A percentile compares a stretch with the other conserved stretches of the same genome.
These are phyloP conservation scores for Gossypium longicalyx DNA, from an alignment of 345 rosid species.

Conservation along the genomic window DNA sequence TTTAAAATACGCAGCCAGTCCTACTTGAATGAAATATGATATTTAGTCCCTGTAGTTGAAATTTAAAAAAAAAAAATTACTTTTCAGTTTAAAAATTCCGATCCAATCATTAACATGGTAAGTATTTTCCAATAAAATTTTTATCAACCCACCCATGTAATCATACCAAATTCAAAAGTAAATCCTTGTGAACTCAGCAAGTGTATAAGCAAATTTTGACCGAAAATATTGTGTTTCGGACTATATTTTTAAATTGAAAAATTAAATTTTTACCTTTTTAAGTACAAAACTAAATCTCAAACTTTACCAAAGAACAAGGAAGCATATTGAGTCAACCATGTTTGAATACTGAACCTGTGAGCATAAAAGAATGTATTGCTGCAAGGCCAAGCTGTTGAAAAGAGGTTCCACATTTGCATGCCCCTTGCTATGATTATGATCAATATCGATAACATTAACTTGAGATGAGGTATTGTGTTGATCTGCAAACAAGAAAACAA, in stretches of 20 bases:
- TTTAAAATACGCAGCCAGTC: background rate
- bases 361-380: constrained; percentile 77
- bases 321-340: background rate
- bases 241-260: background rate
- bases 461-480: constrained; percentile 24
- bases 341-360: constrained; percentile 51
- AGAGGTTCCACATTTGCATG: constrained; percentile 41
- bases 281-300: background rate
- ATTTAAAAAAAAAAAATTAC: background rate
- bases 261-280: background rate
- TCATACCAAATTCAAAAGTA: no score
- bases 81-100: background rate
- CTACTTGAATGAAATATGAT: background rate
- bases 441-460: constrained; percentile 4
- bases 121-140: background rate
- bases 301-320: background rate
- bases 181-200: no score
- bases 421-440: constrained; percentile 25
- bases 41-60: background rate
- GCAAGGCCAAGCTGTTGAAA: constrained; percentile 72
- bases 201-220: background rate
- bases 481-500: constrained; percentile 18
- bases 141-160: background rate
- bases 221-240: background rate
- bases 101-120: background rate